Conservation (phyloP, 352 stramenopile genomes). For the Phytophthora citricola region DNA sequence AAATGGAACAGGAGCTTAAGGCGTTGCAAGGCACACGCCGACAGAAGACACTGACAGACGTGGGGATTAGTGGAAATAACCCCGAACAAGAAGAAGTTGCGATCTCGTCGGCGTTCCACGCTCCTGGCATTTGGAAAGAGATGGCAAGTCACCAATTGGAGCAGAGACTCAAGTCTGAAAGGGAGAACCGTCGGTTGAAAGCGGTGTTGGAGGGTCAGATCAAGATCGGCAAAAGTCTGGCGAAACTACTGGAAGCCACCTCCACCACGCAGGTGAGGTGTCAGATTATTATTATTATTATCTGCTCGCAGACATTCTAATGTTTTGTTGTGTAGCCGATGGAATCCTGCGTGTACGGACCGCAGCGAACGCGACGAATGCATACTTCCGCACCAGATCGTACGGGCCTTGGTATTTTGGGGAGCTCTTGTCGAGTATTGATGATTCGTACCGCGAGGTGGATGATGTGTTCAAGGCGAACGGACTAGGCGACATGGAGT, state of each 20-base stretch:
- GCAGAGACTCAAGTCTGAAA: conserved; percentile 53
- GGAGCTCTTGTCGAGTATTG: conserved; percentile 43
- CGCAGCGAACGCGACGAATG: conserved; percentile 32
- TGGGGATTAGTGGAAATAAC: neutral
- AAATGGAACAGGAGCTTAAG: conserved; percentile 51
- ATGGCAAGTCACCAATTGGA: conserved; percentile 51
- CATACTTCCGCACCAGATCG: conserved; percentile 34
- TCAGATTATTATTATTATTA: neutral
- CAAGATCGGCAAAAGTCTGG: conserved; percentile 63
- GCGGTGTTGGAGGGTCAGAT: conserved; percentile 64
- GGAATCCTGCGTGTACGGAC: conserved; percentile 36
- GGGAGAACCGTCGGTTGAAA: conserved; percentile 65
- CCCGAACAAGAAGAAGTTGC: neutral
- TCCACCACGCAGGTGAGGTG: conserved; percentile 30
- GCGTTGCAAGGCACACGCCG: conserved; percentile 32
- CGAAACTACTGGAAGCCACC: conserved; percentile 46
- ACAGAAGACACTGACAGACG: neutral
- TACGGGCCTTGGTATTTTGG: conserved; percentile 37
- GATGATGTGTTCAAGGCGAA: conserved; percentile 46
- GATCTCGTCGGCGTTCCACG: conserved; percentile 1
- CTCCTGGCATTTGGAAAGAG: conserved; percentile 43
- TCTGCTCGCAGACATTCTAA: neutral
- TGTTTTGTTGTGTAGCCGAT: conserved; percentile 28
- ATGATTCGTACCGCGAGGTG: conserved; percentile 46
- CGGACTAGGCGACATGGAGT: conserved; percentile 36